Evolutionary conservation across 345 rosid genomes (phyloP).

Genomic region (Eucalyptus tenuipes): DNA sequence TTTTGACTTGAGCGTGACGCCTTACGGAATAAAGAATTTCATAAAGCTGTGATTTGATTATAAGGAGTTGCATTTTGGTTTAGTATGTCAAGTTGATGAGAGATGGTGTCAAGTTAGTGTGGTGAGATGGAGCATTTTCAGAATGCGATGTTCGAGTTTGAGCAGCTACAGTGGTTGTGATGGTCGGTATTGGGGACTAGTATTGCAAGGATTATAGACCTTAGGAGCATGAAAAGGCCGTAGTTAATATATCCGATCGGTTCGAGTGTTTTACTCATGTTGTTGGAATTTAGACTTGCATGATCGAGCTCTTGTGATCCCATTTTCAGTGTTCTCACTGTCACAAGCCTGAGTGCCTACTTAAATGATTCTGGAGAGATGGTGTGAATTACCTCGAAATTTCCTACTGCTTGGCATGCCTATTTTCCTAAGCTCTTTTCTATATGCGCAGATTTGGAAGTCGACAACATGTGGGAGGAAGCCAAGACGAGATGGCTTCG

Average conservation of each 20-base stretch:
- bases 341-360: neutral
- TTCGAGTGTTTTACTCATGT: neutral
- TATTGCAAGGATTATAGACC: neutral
- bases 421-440: neutral
- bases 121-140: neutral
- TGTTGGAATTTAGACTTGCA: neutral
- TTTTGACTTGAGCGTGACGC: neutral
- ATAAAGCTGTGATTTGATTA: neutral
- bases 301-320: neutral
- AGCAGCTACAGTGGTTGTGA: neutral
- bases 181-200: neutral
- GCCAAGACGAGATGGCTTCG: slow-evolving; percentile 88
- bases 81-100: neutral
- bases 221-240: neutral
- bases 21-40: neutral
- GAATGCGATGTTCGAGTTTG: neutral
- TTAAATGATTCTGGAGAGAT: neutral
- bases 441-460: slow-evolving; percentile 62
- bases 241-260: neutral
- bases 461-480: slow-evolving; percentile 51
- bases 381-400: neutral
- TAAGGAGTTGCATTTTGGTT: neutral
- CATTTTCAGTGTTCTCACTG: neutral
- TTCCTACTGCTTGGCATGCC: neutral
- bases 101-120: neutral